Conservation (phyloP, 306 rosid species). For the Prunus salicina region DNA sequence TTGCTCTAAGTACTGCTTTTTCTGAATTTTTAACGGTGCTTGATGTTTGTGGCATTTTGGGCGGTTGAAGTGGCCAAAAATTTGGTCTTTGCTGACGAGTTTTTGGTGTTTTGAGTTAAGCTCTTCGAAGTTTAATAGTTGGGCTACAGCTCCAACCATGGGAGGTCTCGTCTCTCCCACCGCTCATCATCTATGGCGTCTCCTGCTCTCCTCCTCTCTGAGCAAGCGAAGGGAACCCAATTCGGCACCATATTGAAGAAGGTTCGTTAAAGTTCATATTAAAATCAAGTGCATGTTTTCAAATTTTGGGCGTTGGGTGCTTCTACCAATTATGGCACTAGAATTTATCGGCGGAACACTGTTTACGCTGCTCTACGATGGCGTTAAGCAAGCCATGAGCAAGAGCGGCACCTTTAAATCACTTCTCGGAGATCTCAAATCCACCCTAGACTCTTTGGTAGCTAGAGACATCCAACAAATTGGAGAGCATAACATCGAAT, state of each 20-base stretch:
- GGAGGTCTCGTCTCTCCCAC: not conserved
- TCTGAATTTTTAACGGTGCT: too few species aligned
- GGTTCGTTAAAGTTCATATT: not conserved
- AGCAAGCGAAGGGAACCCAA: not conserved
- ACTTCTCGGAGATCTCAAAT: slow-evolving; percentile 4
- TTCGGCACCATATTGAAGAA: not conserved
- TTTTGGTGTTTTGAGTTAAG: too few species aligned
- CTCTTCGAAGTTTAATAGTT: too few species aligned
- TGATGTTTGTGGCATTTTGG: too few species aligned
- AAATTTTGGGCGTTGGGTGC: not conserved
- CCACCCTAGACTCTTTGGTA: not conserved
- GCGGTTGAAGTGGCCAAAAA: too few species aligned
- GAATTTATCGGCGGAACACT: not conserved
- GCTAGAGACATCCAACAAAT: slow-evolving; percentile 1
- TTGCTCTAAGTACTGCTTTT: too few species aligned
- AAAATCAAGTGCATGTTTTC: too few species aligned
- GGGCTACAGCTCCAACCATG: not conserved
- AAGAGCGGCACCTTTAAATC: not conserved
- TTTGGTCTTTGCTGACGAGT: too few species aligned
- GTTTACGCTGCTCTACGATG: slow-evolving; percentile 1
- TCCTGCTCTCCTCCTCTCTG: not conserved
- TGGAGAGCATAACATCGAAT: not conserved
- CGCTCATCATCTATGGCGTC: not conserved
- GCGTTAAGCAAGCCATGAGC: not conserved
- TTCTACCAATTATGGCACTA: not conserved